Base-by-base conservation (phyloP, 331 rosid genomes). In the Cydonia oblonga region DNA sequence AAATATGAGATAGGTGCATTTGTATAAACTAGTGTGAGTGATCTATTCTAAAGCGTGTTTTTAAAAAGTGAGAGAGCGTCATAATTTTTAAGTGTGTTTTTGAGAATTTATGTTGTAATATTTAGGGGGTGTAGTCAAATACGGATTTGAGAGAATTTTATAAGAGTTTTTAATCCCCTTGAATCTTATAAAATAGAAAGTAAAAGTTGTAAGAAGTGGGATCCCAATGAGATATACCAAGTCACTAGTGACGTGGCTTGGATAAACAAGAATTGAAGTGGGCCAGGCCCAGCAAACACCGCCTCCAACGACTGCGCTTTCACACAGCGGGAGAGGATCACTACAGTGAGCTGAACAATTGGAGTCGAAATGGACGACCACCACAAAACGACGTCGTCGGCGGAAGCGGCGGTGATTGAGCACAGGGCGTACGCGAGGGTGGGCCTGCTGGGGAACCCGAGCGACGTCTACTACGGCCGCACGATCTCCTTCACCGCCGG, bases 401-500 rank as follows among this genome's bases (percentile, higher is more conserved):
- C 29, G 29, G 29, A 64, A 10, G 7, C 82, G 40, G 16, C 61
- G 33, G 10, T 57, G 16, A 79, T 82, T 14, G 76, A 79, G 66
- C 97, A 85, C 84, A 82, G 66, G 70, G 86, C 91, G 2, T 86
- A 86, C 74, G 97, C 97, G 1, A 71, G 98, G 22, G 90, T 91
- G 2, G 98, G 98, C 1, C 44, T 95, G 3, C 80, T 95, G 0
- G 98, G 98, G 1, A 93, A 93, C 68, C 98, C 98, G 0, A 95
- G 97, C 81, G 98, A 95, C 26, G 98, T 91, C 0, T 95, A 95
- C 75, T 72, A 16, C 49, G 96, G 98, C 59, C 81, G 83, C 0
- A 83, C 96, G 1, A 88, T 91, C 70, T 82, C 98, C 19, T 76
- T 95, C 71, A 82, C 83, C n/a, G 26, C 87, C 22, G 83, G 81